These are phyloP conservation scores for Tricholoma bakamatsutake DNA, from an alignment of 768 basidiomycete genomes.

Conservation along the genomic window DNA sequence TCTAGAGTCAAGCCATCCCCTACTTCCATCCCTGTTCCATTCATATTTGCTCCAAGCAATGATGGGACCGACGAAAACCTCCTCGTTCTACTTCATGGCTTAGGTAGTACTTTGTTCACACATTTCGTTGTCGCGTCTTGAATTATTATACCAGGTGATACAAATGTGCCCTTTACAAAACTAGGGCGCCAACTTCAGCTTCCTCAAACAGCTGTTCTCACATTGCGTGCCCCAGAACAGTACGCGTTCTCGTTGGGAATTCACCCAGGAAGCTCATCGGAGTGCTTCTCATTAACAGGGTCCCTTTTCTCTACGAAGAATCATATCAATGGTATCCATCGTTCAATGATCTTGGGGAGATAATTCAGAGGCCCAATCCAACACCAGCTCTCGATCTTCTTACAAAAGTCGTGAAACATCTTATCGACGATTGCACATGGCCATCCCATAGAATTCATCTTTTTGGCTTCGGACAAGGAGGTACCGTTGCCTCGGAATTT, in stretches of 20 bases:
- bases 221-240: conserved; percentile 75
- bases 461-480: conserved; percentile 88
- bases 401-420: conserved; percentile 44
- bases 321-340: conserved; percentile 86
- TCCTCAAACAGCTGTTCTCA: conserved; percentile 87
- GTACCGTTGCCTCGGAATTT: conserved; percentile 67
- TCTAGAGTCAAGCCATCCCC: conserved; percentile 47
- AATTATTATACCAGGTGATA: conserved; percentile 58
- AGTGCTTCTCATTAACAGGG: conserved; percentile 31
- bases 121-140: neutral
- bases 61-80: conserved; percentile 87
- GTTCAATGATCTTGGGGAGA: conserved; percentile 75
- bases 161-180: conserved; percentile 66
- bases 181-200: conserved; percentile 70
- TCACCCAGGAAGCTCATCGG: neutral
- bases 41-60: conserved; percentile 65
- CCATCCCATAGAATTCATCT: conserved; percentile 65
- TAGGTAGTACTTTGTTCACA: conserved; percentile 57
- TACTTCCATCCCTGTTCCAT: conserved; percentile 45
- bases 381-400: conserved; percentile 58
- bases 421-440: conserved; percentile 62
- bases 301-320: conserved; percentile 74
- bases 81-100: conserved; percentile 77
- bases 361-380: conserved; percentile 67
- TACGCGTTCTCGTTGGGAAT: conserved; percentile 26